Base-by-base conservation (phyloP, 768 basidiomycete genomes). In the Leccinum arenicola region DNA sequence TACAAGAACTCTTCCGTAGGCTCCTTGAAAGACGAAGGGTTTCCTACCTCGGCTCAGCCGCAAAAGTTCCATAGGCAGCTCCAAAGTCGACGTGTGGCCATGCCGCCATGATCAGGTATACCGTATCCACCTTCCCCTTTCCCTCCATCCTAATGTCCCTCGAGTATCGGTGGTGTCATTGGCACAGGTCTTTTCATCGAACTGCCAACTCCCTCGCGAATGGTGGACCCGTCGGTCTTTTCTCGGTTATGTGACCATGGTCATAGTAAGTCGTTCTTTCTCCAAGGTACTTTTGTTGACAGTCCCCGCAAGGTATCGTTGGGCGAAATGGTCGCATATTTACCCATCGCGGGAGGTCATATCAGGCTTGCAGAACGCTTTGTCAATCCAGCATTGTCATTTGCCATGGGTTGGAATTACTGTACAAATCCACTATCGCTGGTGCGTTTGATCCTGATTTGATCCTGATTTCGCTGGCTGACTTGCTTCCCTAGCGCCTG, bases 331-430 rank as follows among this genome's bases (percentile, higher is more conserved):
- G 68, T 92, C 49, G 83, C 90, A 0, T 93, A 80, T 71, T 79
- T 93, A 6, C 91, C 91, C 0, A 79, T 93, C 50, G 80, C 89
- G 23, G 91, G 91, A 57, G 91, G 84, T 45, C 90, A 92, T 64
- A 91, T 93, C 72, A 89, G 79, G 57, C 74, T 93, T 14, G 86
- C 91, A 0, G 90, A 87, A 69, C 88, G 91, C 33, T 94, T 93
- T 65, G 86, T 93, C 6, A 83, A 91, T 60, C 87, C 84, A 14
- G 87, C 89, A 1, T 76, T 90, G 60, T 87, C 89, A 25, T 76
- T 77, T 50, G 66, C 78, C 9, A 76, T 80, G 80, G 80, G 80
- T 21, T 82, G 81, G 80, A 84, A 82, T 63, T 83, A 82, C 61
- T 82, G 81, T 73, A 73, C 21, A 69, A 67, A 67, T 59, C 67